Evolutionary conservation across 345 rosid genomes (phyloP).

Genomic region (Populus deltoides): DNA sequence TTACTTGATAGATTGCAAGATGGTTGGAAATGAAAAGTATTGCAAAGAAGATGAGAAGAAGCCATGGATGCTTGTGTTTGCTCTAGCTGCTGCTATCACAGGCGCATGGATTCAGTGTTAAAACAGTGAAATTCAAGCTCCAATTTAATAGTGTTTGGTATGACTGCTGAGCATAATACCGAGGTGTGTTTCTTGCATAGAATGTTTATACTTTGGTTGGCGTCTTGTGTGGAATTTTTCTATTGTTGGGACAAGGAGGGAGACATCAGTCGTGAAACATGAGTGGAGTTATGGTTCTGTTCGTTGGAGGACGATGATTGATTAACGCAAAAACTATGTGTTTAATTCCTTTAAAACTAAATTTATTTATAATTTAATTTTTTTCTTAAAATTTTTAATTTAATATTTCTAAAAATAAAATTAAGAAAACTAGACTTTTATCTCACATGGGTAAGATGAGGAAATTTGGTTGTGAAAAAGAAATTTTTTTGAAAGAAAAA

Average conservation of each 20-base stretch:
- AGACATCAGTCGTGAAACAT: too few species aligned
- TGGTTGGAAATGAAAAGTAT: conserved; percentile 27
- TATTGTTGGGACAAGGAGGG: background rate
- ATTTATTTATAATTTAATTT: too few species aligned
- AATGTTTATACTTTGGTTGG: background rate
- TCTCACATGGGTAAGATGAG: background rate
- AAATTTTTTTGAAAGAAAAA: too few species aligned
- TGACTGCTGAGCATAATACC: background rate
- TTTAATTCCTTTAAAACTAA: too few species aligned
- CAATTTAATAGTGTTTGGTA: background rate
- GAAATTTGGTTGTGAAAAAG: too few species aligned
- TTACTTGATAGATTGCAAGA: conserved; percentile 29
- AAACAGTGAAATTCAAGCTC: background rate
- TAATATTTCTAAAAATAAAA: too few species aligned
- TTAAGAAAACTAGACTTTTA: too few species aligned
- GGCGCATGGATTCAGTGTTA: background rate
- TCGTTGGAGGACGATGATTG: too few species aligned
- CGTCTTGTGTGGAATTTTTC: background rate
- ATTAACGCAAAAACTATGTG: too few species aligned
- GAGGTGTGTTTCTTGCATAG: background rate
- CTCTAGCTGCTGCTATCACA: background rate
- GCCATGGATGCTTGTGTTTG: conserved; percentile 28
- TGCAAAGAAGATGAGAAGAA: conserved; percentile 50
- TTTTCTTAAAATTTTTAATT: too few species aligned
- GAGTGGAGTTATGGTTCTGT: too few species aligned